Base-by-base conservation (phyloP, 2,329 filamentous ascomycete species). In the Pezicula radicicola region DNA sequence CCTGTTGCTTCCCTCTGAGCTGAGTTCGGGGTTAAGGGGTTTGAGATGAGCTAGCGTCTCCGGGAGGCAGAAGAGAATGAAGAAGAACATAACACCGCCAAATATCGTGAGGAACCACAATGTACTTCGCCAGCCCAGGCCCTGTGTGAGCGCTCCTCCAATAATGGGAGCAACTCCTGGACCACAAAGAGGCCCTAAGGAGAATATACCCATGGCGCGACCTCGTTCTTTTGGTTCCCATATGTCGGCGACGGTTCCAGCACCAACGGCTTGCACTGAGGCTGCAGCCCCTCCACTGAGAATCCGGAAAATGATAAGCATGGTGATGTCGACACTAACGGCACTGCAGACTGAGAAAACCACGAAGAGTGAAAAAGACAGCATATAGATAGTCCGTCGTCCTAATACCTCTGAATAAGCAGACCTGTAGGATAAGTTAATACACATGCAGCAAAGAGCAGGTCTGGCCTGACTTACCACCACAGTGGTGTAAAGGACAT, bases 401-500 rank as follows among this genome's bases (percentile, higher is more conserved):
- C 90, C 90, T 1, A 83, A 70, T 1, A 75, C 75, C 61, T 94
- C 90, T 8, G 87, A 90, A 63, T 94, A 91, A 1, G 85, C 86
- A 1, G 87, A 37, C 35, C 35, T 37, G 35, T n/a, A 4, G 3
- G 2, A 37, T 37, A 12, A n/a, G 12, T 37, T 37, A 37, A n/a
- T n/a, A 2, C 12, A 4, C 4, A 2, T n/a, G 35, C n/a, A 37
- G 12, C 35, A 4, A 4, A 37, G 12, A 4, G 35, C 12, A 36
- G 12, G n/a, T n/a, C n/a, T 12, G 35, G n/a, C n/a, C 35, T 4
- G 2, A 37, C 35, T 37, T 37, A 90, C 70, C 70, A 94, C 89
- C 89, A 94, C 0, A 95, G 75, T 0, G 90, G 90, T 59, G 91
- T 93, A 41, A 94, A 89, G 51, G 84, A 83, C 88, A 94, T 90